Evolutionary conservation across 495 filamentous ascomycete genomes (phyloP), one percentile per base, ranked within the genome.

Genomic region (Hypomontagnella monticulosa): DNA sequence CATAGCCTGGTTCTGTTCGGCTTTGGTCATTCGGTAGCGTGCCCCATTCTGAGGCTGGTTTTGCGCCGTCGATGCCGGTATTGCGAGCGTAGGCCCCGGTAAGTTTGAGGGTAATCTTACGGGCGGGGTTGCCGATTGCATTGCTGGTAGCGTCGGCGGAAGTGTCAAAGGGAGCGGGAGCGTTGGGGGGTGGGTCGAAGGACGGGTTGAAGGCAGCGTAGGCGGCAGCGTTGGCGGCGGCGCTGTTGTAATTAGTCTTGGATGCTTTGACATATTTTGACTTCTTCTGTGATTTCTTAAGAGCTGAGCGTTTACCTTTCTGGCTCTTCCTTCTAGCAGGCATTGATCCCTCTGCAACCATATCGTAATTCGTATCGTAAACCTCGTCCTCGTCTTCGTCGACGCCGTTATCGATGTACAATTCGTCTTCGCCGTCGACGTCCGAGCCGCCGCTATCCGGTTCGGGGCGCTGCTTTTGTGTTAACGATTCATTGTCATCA

Each of bases 381-480:
- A 46, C 43, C 12, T 69, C 69, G 19, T 66, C 59, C 3, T 70
- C 66, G 34, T 71, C 69, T 4, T 61, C 40, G 16, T 56, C 41
- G 20, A 59, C 32, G 34, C 48, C 53, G 37, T 64, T 53, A 40
- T 70, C 61, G 15, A 65, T 63, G 41, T 71, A 74, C 27, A 70
- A 15, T 14, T 71, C 68, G 48, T 71, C 71, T 16, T 67, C 73
- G 12, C 30, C 42, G 33, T 71, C 71, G 23, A 55, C 46, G 3
- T 73, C 67, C 20, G 71, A 71, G 15, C 63, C 68, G 54, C 37
- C 48, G 30, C 66, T 72, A 20, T 61, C 71, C 12, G 46, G 51
- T 23, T 51, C 65, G 37, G 40, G 65, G 37, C 38, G 51, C 60
- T 73, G 66, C 34, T 48, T 16, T 53, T 34, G 1, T 55, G 55